A percentile compares a stretch with the other conserved stretches of the same genome.
Evolutionary conservation across 225 moss, liverwort and hornwort genomes (phyloP).

Genomic region (Polytrichum formosum): DNA sequence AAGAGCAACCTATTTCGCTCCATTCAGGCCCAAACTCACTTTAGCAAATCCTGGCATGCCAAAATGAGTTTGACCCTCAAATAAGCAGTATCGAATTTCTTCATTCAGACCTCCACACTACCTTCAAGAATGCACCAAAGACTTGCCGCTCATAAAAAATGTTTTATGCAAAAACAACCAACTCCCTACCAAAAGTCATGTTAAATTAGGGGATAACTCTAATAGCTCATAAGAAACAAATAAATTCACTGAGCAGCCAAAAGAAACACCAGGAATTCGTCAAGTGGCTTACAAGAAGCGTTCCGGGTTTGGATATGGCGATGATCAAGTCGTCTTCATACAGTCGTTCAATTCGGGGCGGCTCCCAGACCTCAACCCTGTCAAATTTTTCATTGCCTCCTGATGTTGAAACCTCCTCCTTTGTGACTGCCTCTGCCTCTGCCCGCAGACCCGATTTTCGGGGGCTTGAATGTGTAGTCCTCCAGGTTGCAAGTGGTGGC

Average conservation of each 20-base stretch:
- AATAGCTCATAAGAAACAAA: no score
- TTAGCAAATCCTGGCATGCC: no score
- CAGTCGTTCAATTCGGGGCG: slow-evolving; percentile 46
- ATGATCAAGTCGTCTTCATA: slow-evolving; percentile 66
- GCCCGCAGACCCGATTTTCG: slow-evolving; percentile 9
- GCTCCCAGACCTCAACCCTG: slow-evolving; percentile 27
- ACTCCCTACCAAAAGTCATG: no score
- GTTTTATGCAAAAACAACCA: no score
- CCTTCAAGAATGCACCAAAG: no score
- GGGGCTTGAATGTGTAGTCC: slow-evolving; percentile 16
- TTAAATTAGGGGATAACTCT: no score
- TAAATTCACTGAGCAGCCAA: not conserved
- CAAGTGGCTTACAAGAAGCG: slow-evolving; percentile 40
- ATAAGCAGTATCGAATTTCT: no score
- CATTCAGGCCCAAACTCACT: no score
- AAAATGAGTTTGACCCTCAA: no score
- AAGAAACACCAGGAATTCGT: not conserved
- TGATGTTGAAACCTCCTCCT: slow-evolving; percentile 11
- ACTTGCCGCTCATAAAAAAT: no score
- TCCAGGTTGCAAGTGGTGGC: slow-evolving; percentile 22
- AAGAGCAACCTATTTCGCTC: no score
- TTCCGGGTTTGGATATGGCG: slow-evolving; percentile 63
- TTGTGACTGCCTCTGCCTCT: slow-evolving; percentile 15
- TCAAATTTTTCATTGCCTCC: not conserved
- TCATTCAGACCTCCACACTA: no score